Evolutionary conservation across 352 stramenopile genomes (phyloP).

Genomic region (Thalassiosira pacifica): DNA sequence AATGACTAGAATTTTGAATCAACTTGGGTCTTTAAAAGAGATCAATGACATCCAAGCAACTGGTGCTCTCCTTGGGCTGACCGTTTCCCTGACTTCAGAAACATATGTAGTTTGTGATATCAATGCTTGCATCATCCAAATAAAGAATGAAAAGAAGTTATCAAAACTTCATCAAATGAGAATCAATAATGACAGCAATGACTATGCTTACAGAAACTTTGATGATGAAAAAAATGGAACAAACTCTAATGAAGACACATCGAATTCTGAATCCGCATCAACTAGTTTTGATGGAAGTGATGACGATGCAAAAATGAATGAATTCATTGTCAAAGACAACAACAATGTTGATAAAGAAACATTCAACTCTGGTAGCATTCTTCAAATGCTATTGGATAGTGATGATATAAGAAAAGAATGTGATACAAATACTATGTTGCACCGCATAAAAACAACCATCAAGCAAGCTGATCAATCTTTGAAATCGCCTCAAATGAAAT

Average conservation of each 20-base stretch:
- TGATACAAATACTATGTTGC: background rate
- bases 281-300: background rate
- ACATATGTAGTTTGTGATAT: constrained; percentile 14
- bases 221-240: background rate
- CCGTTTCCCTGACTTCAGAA: constrained; percentile 6
- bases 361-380: background rate
- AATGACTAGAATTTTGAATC: constrained; percentile 48
- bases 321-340: background rate
- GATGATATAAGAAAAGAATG: background rate
- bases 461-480: background rate
- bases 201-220: background rate
- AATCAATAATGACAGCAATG: background rate
- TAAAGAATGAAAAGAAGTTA: constrained; percentile 28
- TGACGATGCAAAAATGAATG: background rate
- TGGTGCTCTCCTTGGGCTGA: constrained; percentile 30
- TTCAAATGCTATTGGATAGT: constrained; percentile 11
- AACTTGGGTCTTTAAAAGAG: constrained; percentile 47
- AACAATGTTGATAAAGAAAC: background rate
- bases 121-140: constrained; percentile 31
- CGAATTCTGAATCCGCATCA: background rate
- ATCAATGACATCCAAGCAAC: constrained; percentile 50
- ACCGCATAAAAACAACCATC: background rate
- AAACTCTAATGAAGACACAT: background rate
- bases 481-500: background rate
- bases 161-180: background rate